These are phyloP conservation scores for Panellus pusillus DNA, from an alignment of 768 basidiomycete genomes.

Conservation along the genomic window DNA sequence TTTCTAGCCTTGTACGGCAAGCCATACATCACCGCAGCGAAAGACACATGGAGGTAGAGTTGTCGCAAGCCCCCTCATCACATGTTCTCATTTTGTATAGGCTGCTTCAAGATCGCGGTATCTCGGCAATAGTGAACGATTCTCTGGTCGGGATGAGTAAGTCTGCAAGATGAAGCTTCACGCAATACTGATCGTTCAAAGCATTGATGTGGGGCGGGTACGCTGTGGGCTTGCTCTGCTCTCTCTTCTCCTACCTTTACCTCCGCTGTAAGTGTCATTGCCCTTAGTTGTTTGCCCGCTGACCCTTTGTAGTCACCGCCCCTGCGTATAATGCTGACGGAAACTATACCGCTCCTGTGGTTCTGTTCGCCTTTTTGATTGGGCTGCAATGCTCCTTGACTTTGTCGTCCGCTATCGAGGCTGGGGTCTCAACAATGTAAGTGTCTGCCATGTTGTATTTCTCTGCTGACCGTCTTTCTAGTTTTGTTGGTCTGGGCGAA, in stretches of 20 bases:
- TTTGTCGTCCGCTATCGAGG: slow-evolving; percentile 73
- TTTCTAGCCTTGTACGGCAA: slow-evolving; percentile 77
- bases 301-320: slow-evolving; percentile 51
- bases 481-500: slow-evolving; percentile 83
- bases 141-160: slow-evolving; percentile 76
- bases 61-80: slow-evolving; percentile 57
- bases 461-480: slow-evolving; percentile 23
- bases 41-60: slow-evolving; percentile 79
- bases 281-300: slow-evolving; percentile 3
- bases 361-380: slow-evolving; percentile 81
- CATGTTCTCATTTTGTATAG: slow-evolving; percentile 4
- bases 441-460: slow-evolving; percentile 17
- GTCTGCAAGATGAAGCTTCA: slow-evolving; percentile 23
- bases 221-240: slow-evolving; percentile 68
- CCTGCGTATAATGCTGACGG: slow-evolving; percentile 74
- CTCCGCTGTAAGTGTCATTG: slow-evolving; percentile 52
- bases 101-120: slow-evolving; percentile 35
- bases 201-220: slow-evolving; percentile 84
- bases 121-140: slow-evolving; percentile 83
- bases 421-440: slow-evolving; percentile 85
- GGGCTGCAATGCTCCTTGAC: slow-evolving; percentile 71
- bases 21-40: slow-evolving; percentile 75
- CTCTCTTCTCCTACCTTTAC: slow-evolving; percentile 77
- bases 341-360: slow-evolving; percentile 74
- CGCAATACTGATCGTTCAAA: slow-evolving; percentile 24